A percentile compares a stretch with the other conserved stretches of the same genome.
phyloP scores from a whole-genome alignment of 176 grass and related monocot genomes.

The Echinochloa phyllopogon region DNA sequence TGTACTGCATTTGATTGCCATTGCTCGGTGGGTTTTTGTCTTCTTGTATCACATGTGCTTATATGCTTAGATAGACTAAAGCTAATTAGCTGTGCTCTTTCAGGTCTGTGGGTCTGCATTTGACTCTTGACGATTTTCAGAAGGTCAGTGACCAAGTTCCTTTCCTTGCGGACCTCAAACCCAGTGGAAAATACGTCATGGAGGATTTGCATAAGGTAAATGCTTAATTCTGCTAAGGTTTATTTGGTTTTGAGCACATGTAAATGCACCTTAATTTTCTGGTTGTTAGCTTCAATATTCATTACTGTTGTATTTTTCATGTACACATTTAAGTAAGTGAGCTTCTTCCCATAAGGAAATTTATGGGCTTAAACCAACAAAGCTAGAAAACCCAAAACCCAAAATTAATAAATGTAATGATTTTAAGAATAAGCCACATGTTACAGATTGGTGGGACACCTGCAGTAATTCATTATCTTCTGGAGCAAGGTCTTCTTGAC shows the following conservation, averaged over 20 bases:
- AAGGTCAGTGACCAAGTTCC: slow-evolving; percentile 96
- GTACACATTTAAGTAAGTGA: neutral
- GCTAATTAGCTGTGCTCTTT: slow-evolving; percentile 49
- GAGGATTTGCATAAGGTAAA: slow-evolving; percentile 97
- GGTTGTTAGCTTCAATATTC: neutral
- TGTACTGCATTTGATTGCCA: slow-evolving; percentile 97
- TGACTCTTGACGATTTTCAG: slow-evolving; percentile 98
- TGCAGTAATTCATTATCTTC: slow-evolving; percentile 88
- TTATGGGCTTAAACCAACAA: slow-evolving; percentile 10
- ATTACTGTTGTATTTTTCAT: neutral
- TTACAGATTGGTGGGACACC: slow-evolving; percentile 94
- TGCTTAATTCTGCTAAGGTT: slow-evolving; percentile 22
- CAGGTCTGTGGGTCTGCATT: slow-evolving; percentile 90
- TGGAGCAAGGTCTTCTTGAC: slow-evolving; percentile 91
- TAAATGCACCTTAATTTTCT: slow-evolving; percentile 3
- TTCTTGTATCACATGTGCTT: slow-evolving; percentile 4
- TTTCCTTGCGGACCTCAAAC: slow-evolving; percentile 97
- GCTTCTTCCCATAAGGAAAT: neutral
- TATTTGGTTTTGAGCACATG: slow-evolving; percentile 18
- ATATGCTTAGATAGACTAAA: slow-evolving; percentile 33
- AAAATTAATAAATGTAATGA: slow-evolving; percentile 1
- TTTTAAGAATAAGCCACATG: neutral
- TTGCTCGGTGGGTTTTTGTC: slow-evolving; percentile 69
- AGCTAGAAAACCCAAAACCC: neutral
- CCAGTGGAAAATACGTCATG: slow-evolving; percentile 99